phyloP scores from a whole-genome alignment of 2,329 filamentous ascomycete genomes.

The Didymella keratinophila region DNA sequence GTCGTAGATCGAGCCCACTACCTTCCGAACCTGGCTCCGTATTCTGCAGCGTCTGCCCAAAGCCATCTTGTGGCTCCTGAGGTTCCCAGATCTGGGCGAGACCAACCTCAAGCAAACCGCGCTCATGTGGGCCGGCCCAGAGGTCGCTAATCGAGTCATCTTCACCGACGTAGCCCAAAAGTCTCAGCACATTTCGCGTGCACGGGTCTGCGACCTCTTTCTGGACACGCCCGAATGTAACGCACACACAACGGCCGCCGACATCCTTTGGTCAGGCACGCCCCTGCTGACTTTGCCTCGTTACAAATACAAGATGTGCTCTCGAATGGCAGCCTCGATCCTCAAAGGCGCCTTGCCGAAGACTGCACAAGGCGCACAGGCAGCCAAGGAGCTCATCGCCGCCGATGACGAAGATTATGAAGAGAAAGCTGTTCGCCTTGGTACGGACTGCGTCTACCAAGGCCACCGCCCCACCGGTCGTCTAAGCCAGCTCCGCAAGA shows the following conservation, averaged over 20 bases:
- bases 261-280: conserved; percentile 95
- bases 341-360: conserved; percentile 86
- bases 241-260: conserved; percentile 95
- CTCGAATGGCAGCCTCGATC: conserved; percentile 95
- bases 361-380: conserved; percentile 68
- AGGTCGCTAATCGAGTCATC: conserved; percentile 84
- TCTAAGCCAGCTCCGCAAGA: conserved; percentile 77
- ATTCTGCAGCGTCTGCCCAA: conserved; percentile 87
- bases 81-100: conserved; percentile 94
- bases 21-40: conserved; percentile 93
- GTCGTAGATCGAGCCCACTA: conserved; percentile 89
- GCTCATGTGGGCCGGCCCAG: conserved; percentile 79
- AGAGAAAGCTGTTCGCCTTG: conserved; percentile 57
- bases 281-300: conserved; percentile 88
- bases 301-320: conserved; percentile 99
- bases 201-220: conserved; percentile 91
- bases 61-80: conserved; percentile 92
- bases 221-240: conserved; percentile 98
- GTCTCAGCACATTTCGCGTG: conserved; percentile 89
- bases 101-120: conserved; percentile 83
- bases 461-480: conserved; percentile 62
- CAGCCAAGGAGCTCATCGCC: conserved; percentile 79
- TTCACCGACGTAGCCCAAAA: conserved; percentile 98
- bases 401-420: conserved; percentile 84
- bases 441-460: conserved; percentile 42